phyloP scores from a whole-genome alignment of 768 basidiomycete genomes.

The Lactarius vividus region DNA sequence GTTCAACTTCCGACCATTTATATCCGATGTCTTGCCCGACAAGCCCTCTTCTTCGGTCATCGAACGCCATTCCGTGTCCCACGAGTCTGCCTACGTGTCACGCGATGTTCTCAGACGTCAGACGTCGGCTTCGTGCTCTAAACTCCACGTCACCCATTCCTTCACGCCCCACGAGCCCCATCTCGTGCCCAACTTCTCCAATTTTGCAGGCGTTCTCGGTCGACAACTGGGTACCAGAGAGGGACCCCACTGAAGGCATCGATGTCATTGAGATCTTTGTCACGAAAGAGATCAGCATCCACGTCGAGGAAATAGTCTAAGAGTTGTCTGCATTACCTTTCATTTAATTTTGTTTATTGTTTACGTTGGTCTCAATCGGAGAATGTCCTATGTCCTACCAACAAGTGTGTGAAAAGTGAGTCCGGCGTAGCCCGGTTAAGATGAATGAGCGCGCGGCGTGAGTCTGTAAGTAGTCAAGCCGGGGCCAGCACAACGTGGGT shows the following conservation, averaged over 20 bases:
- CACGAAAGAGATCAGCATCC: slow-evolving; percentile 13
- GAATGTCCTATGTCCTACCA: too few species aligned
- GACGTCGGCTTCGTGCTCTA: slow-evolving; percentile 15
- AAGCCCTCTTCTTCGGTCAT: slow-evolving; percentile 13
- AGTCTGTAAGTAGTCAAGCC: not conserved
- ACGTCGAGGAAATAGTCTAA: slow-evolving; percentile 6
- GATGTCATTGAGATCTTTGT: slow-evolving; percentile 21
- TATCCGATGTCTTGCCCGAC: slow-evolving; percentile 20
- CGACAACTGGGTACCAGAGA: slow-evolving; percentile 11
- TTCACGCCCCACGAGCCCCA: slow-evolving; percentile 13
- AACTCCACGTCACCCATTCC: slow-evolving; percentile 7
- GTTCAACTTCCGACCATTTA: not conserved
- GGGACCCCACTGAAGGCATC: slow-evolving; percentile 19
- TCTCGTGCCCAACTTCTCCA: slow-evolving; percentile 13
- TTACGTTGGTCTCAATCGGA: not conserved
- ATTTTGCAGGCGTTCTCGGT: slow-evolving; percentile 8
- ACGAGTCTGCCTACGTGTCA: slow-evolving; percentile 14
- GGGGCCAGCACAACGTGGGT: slow-evolving; percentile 9
- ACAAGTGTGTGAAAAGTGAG: slow-evolving; percentile 17
- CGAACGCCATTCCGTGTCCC: slow-evolving; percentile 3
- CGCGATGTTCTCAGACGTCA: slow-evolving; percentile 6
- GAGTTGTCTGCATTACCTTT: too few species aligned
- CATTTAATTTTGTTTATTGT: not conserved
- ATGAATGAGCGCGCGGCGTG: not conserved
- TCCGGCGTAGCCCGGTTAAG: not conserved